A percentile compares a stretch with the other conserved stretches of the same genome.
These are phyloP conservation scores for Lepiota subincarnata DNA, from an alignment of 768 basidiomycete genomes.

Conservation along the genomic window DNA sequence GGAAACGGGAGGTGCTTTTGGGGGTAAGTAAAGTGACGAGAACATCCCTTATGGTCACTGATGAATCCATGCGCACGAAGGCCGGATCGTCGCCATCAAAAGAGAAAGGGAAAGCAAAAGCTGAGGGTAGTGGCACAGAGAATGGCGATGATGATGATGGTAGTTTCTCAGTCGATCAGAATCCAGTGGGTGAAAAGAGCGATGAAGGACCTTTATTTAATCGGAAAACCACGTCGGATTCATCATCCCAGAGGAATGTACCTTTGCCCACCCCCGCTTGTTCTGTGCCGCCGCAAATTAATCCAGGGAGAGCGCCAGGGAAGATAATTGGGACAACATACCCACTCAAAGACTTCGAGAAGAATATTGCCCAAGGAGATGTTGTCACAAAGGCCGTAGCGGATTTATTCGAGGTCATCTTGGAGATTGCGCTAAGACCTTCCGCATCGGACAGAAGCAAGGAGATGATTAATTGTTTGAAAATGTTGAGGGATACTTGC, in stretches of 20 bases:
- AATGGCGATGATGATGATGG: slow-evolving; percentile 31
- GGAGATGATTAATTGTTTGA: slow-evolving; percentile 75
- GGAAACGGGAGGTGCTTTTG: slow-evolving; percentile 17
- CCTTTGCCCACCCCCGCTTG: slow-evolving; percentile 53
- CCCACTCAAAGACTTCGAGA: slow-evolving; percentile 74
- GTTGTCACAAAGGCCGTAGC: slow-evolving; percentile 82
- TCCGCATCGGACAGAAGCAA: slow-evolving; percentile 64
- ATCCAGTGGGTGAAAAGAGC: slow-evolving; percentile 21
- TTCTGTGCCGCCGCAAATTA: slow-evolving; percentile 38
- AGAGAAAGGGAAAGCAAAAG: slow-evolving; percentile 27
- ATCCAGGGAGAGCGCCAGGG: slow-evolving; percentile 57
- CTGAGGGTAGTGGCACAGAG: slow-evolving; percentile 53
- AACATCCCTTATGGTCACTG: not conserved
- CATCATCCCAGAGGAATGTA: slow-evolving; percentile 14
- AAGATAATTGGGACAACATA: slow-evolving; percentile 71
- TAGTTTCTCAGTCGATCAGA: not conserved
- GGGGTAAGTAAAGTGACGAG: slow-evolving; percentile 1
- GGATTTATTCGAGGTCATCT: slow-evolving; percentile 68
- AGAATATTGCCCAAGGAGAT: slow-evolving; percentile 69
- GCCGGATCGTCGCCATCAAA: slow-evolving; percentile 15
- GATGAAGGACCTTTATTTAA: slow-evolving; percentile 27
- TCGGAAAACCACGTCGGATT: slow-evolving; percentile 20
- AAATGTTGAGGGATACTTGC: slow-evolving; percentile 59
- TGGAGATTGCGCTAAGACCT: slow-evolving; percentile 63
- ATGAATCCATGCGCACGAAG: not conserved